These are phyloP conservation scores for Sugiyamaella boreocaroliniensis DNA, from an alignment of 805 yeast species.

Conservation along the genomic window DNA sequence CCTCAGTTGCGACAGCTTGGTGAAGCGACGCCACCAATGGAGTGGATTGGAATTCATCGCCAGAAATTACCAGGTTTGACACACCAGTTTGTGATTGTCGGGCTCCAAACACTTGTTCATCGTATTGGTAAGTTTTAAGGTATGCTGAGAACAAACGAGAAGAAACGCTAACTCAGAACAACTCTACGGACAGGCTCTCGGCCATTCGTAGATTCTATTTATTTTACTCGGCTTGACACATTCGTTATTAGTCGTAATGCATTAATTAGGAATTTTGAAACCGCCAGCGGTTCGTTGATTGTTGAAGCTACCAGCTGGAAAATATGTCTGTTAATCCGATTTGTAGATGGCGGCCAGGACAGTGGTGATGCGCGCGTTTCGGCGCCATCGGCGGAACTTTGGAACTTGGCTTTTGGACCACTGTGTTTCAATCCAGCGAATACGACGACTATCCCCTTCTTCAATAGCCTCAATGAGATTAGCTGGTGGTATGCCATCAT, in stretches of 20 bases:
- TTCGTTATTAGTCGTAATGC: not conserved
- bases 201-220: not conserved
- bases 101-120: constrained; percentile 64
- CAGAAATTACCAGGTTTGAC: constrained; percentile 78
- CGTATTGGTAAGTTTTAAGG: constrained; percentile 43
- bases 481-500: not conserved
- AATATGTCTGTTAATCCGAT: no score
- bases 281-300: not conserved
- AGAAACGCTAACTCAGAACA: not conserved
- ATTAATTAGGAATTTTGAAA: not conserved
- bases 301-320: no score
- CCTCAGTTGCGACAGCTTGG: constrained; percentile 90
- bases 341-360: no score
- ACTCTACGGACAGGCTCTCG: constrained; percentile 2
- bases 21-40: constrained; percentile 95
- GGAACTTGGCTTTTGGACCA: not conserved
- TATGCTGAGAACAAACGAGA: not conserved
- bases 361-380: not conserved
- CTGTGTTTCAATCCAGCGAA: not conserved
- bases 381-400: not conserved
- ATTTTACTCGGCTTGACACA: not conserved
- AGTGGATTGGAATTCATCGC: constrained; percentile 95
- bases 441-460: not conserved
- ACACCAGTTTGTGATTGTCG: constrained; percentile 70
- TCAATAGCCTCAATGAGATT: not conserved